Base-by-base conservation (phyloP, 2,329 filamentous ascomycete genomes). In the Aureobasidium pullulans region DNA sequence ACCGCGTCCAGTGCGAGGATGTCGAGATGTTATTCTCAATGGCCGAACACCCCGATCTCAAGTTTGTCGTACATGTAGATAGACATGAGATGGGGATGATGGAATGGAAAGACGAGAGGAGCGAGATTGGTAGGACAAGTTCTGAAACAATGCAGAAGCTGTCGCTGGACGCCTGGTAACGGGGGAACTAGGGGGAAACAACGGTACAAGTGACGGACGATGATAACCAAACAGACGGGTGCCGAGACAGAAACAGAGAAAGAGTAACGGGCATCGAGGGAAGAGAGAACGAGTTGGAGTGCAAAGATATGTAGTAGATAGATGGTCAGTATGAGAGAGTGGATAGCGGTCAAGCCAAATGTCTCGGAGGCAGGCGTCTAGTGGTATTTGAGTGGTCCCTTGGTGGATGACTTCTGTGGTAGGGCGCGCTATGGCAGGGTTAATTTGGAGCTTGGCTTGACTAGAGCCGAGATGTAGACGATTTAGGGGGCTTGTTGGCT, bases 111-210 rank as follows among this genome's bases (percentile, higher is more conserved):
- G 29, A 39, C 23, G 37, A 37, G 47, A 16, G 31, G 54, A 57
- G 54, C 42, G 54, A 57, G 54, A 48, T 57, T 57, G 54, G 43
- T 48, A 47, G 42, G 43, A 57, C 54, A 19, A 48, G 32, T 31
- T 57, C 54, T 57, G 54, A 57, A 57, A 57, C 54, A 37, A 47
- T 48, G 54, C 54, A 57, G 50, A 43, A 57, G 54, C 54, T 47
- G 54, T 57, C 42, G 43, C 34, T 47, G 54, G 54, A 48, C 54
- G 54, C 54, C 54, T 57, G 43, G 32, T 19, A 57, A 57, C 54
- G 43, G 54, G 29, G 19, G 42, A 57, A 39, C 43, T 40, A 56
- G 54, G 42, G 43, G 43, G n/a, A 28, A 31, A 44, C 32, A 50
- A 50, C 47, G 47, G 47, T 23, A 11, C 15, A 15, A n/a, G 15